phyloP scores from a whole-genome alignment of 257 asterid genomes.

The Solanum lycopersicoides region DNA sequence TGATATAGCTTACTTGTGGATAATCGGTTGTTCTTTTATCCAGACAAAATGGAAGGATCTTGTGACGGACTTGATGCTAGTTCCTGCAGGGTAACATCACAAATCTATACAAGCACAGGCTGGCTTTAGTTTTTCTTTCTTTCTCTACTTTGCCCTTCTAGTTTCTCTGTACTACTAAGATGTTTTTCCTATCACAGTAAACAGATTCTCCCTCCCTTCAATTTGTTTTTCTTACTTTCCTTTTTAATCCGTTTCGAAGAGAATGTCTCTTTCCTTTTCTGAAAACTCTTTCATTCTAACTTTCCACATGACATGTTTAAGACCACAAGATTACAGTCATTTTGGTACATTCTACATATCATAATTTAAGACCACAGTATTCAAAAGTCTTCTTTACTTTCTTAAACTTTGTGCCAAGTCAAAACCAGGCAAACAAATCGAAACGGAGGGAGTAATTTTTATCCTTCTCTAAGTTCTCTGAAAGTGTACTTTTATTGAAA shows the following conservation, averaged over 20 bases:
- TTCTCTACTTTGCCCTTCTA: neutral
- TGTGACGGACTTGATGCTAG: constrained; percentile 80
- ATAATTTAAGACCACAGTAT: no score
- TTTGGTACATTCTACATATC: no score
- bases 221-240: no score
- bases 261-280: no score
- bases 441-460: neutral
- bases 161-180: neutral
- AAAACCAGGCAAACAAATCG: no score
- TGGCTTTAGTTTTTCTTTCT: neutral
- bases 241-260: no score
- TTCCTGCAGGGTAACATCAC: constrained; percentile 74
- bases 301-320: no score
- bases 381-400: no score
- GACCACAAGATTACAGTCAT: no score
- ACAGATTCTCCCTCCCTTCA: neutral
- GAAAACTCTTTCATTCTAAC: no score
- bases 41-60: constrained; percentile 97
- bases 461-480: neutral
- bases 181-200: neutral
- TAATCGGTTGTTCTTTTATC: constrained; percentile 17
- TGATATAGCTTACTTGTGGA: neutral
- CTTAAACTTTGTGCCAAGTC: no score
- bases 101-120: neutral
- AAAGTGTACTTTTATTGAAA: neutral